Evolutionary conservation across 768 basidiomycete species (phyloP), one percentile per base, ranked within the genome.

Genomic region (Auriculariales sp.): DNA sequence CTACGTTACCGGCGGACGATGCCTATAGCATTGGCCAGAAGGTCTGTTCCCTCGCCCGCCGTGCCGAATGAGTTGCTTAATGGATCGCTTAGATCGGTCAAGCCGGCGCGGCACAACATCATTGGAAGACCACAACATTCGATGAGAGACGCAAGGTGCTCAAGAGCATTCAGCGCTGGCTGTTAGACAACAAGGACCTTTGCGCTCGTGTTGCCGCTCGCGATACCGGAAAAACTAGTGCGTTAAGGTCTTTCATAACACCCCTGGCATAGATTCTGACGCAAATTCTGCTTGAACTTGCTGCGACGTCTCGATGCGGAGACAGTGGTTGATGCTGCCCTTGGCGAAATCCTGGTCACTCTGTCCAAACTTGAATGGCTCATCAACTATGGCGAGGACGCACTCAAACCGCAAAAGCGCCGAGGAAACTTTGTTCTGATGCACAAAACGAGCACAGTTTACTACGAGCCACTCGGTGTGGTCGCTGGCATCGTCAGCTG

Each of bases 271-370:
- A 3, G n/a, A 45, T 39, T 28, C 19, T 3, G 32, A 49, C 36
- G 46, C n/a, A n/a, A n/a, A n/a, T n/a, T 53, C 31, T 24, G 27
- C 44, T 50, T 57, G 14, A 50, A 48, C 27, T 12, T 35, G 3
- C 25, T 19, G 19, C n/a, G n/a, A n/a, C n/a, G n/a, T n/a, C n/a
- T 25, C 27, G 35, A 36, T 19, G 7, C 15, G 14, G 7, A 24
- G 47, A 24, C 54, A 95, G 93, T 93, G 62, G 72, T 98, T 52
- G 94, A 98, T 57, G 92, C 93, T 28, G 83, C 87, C 2, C 71
- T 99, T 33, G 95, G 95, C 30, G 95, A 99, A 65, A 85, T 98
- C 55, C 59, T 99, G 35, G 87, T 86, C n/a, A 95, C 91, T 0
- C 86, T 88, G 59, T 85, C 88, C 10, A 99, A 99, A 63, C 70